These are phyloP conservation scores for Diaporthe citriasiana DNA, from an alignment of 2,329 filamentous ascomycete species.

Conservation along the genomic window DNA sequence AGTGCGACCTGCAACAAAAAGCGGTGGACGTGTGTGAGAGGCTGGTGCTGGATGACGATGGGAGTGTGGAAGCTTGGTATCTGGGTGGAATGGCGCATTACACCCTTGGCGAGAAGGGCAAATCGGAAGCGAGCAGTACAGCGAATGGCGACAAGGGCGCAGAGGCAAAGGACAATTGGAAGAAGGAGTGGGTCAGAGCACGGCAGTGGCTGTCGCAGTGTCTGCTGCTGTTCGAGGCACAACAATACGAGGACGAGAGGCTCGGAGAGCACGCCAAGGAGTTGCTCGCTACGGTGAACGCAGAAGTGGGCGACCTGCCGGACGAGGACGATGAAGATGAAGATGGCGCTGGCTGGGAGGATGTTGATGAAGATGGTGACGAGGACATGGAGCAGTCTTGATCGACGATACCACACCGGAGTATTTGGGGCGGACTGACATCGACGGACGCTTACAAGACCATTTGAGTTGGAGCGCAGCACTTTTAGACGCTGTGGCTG, in stretches of 20 bases:
- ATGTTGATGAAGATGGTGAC: slow-evolving; percentile 63
- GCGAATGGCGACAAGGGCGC: slow-evolving; percentile 48
- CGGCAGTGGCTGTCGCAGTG: slow-evolving; percentile 87
- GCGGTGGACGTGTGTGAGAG: slow-evolving; percentile 88
- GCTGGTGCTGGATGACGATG: slow-evolving; percentile 88
- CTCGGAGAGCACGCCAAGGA: slow-evolving; percentile 82
- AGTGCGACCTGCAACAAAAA: slow-evolving; percentile 87
- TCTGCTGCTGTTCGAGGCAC: slow-evolving; percentile 80
- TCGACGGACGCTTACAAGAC: not conserved
- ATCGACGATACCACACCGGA: not conserved
- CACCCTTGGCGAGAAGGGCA: slow-evolving; percentile 80
- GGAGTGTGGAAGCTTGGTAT: slow-evolving; percentile 97
- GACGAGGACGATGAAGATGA: slow-evolving; percentile 65
- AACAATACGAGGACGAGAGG: slow-evolving; percentile 89
- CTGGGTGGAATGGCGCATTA: slow-evolving; percentile 94
- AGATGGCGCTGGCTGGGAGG: slow-evolving; percentile 62
- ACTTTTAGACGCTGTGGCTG: not conserved
- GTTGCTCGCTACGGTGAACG: slow-evolving; percentile 74
- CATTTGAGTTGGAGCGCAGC: not conserved
- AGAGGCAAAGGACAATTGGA: slow-evolving; percentile 63
- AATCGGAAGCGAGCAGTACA: slow-evolving; percentile 54
- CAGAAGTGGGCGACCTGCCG: slow-evolving; percentile 73
- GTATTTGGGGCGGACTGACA: not conserved
- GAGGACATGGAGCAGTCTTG: slow-evolving; percentile 63
- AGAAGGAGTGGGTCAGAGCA: slow-evolving; percentile 78